Evolutionary conservation across 768 basidiomycete species (phyloP), one percentile per base, ranked within the genome.

Genomic region (Scleroderma citrinum): DNA sequence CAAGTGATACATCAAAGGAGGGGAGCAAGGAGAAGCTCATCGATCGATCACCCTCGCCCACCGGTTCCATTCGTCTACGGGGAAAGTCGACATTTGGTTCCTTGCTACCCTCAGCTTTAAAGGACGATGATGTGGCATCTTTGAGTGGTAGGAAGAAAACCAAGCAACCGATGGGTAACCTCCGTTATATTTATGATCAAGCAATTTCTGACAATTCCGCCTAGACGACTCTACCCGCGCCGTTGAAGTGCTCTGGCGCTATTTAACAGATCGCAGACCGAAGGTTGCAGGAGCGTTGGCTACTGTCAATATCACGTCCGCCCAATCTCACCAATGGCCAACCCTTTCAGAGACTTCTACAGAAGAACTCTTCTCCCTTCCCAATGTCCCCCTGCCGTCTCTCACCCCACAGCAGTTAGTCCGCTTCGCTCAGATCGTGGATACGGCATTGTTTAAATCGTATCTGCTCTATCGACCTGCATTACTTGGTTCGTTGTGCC

Each of bases 371-470:
- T 83, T 92, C 45, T 73, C 75, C 0, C 69, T 94, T 10, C 94
- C 95, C 0, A 83, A 88, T 51, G 74, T 80, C 0, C 83, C 91
- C 0, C 69, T 93, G 39, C 70, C 80, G 0, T 73, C 78, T 3
- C 72, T 97, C 19, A 85, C 81, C 1, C 85, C 93, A 3, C 89
- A 89, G 51, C 87, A 96, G 54, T 74, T 98, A 6, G 73, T 94
- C 32, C 78, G 90, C 17, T 90, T 86, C 48, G 92, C 93, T 1
- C 94, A 97, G 68, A 83, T 98, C 30, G 87, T 97, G 21, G 92
- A 98, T 59, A 97, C 96, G 1, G 94, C 90, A 8, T 69, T 98
- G 55, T 93, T 98, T 69, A 95, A 96, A 68, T 83, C 87, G 3
- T 96, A 95, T 65, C 70, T 98, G 19, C 75, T 90, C 19, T 84